Conservation (phyloP, 192 early-diverging fungal genomes). For the Linderina pennispora region DNA sequence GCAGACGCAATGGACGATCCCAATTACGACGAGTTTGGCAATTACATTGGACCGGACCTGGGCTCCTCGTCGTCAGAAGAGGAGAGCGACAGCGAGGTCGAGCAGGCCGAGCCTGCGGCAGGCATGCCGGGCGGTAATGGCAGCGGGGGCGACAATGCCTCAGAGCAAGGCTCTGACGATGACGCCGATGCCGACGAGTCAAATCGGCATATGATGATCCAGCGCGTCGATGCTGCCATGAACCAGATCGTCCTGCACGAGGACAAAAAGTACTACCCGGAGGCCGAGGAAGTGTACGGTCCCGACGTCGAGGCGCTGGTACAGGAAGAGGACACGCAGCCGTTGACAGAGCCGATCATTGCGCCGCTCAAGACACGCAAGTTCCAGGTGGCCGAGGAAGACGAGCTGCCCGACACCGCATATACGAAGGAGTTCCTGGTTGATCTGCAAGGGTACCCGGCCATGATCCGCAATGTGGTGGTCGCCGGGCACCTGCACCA, state of each 20-base stretch:
- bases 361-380: slow-evolving; percentile 83
- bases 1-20: slow-evolving; percentile 70
- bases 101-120: slow-evolving; percentile 3
- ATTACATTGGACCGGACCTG: slow-evolving; percentile 97
- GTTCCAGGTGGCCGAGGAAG: slow-evolving; percentile 79
- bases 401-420: slow-evolving; percentile 68
- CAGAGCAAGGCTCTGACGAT: too few species aligned
- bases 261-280: slow-evolving; percentile 98
- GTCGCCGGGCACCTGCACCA: slow-evolving; percentile 95
- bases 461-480: slow-evolving; percentile 81
- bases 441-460: slow-evolving; percentile 73
- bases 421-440: slow-evolving; percentile 91
- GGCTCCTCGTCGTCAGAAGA: slow-evolving; percentile 55
- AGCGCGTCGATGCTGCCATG: slow-evolving; percentile 22
- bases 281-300: slow-evolving; percentile 96
- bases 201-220: slow-evolving; percentile 21
- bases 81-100: slow-evolving; percentile 45
- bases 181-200: slow-evolving; percentile 9
- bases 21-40: slow-evolving; percentile 90
- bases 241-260: slow-evolving; percentile 93
- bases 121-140: background rate
- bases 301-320: slow-evolving; percentile 91
- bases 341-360: slow-evolving; percentile 89
- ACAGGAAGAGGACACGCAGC: slow-evolving; percentile 97
- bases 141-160: too few species aligned